phyloP scores from a whole-genome alignment of 1,139 yeast genomes.

The Pichiaceae sp. region DNA sequence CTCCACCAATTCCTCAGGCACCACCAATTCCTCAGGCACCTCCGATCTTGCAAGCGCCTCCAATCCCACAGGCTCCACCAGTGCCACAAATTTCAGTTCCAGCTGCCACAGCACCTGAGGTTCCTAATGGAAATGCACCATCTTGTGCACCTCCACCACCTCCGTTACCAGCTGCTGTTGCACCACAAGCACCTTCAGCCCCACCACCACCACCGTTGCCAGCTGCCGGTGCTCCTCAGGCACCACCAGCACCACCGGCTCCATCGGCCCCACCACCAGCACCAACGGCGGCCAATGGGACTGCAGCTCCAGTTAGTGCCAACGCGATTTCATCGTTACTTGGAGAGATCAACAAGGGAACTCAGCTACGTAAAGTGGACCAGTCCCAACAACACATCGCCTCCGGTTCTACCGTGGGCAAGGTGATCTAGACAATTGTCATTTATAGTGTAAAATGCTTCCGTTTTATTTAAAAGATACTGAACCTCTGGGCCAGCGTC shows the following conservation, averaged over 20 bases:
- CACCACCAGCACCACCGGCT: slow-evolving; percentile 14
- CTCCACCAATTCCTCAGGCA: slow-evolving; percentile 27
- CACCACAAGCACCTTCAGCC: slow-evolving; percentile 7
- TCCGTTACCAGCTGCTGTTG: slow-evolving; percentile 5
- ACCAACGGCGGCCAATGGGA: slow-evolving; percentile 2
- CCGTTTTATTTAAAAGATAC: not conserved
- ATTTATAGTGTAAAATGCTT: not conserved
- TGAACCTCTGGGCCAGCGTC: not conserved
- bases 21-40: slow-evolving; percentile 10
- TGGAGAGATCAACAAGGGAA: slow-evolving; percentile 45
- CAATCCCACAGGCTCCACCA: slow-evolving; percentile 5
- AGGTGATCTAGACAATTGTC: slow-evolving; percentile 24
- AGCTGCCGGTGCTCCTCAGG: not conserved
- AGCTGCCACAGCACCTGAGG: not conserved
- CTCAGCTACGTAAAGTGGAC: slow-evolving; percentile 37
- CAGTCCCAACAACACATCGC: slow-evolving; percentile 37
- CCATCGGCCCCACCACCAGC: slow-evolving; percentile 7
- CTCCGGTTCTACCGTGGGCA: slow-evolving; percentile 41
- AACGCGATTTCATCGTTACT: slow-evolving; percentile 26
- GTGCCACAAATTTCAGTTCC: slow-evolving; percentile 2
- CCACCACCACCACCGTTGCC: slow-evolving; percentile 10
- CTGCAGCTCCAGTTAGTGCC: slow-evolving; percentile 9
- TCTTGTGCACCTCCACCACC: slow-evolving; percentile 9
- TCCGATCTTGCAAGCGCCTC: slow-evolving; percentile 6
- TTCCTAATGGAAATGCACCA: slow-evolving; percentile 3